Conservation (phyloP, 2,329 filamentous ascomycete genomes). For the Didymella glomerata region DNA sequence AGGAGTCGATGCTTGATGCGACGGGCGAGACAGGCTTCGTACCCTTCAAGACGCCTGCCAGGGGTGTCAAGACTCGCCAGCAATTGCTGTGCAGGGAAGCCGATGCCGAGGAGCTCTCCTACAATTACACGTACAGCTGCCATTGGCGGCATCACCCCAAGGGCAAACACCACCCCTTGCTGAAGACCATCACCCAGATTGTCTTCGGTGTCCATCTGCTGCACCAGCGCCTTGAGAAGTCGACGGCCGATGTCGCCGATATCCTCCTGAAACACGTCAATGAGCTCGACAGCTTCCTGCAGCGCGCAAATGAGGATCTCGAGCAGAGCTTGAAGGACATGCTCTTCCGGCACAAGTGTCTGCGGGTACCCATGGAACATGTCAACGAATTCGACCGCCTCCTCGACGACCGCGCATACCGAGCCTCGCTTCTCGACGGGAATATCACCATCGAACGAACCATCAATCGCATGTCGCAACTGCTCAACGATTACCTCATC, state of each 20-base stretch:
- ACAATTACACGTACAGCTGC: conserved; percentile 75
- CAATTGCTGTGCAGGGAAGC: conserved; percentile 63
- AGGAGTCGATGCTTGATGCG: conserved; percentile 81
- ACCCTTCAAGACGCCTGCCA: conserved; percentile 54
- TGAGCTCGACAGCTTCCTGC: conserved; percentile 90
- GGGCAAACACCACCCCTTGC: conserved; percentile 84
- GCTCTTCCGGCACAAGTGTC: conserved; percentile 71
- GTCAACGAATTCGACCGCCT: conserved; percentile 84
- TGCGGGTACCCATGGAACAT: conserved; percentile 85
- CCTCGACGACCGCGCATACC: conserved; percentile 83
- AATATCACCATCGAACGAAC: conserved; percentile 94
- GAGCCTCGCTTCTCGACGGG: conserved; percentile 80
- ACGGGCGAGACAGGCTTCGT: conserved; percentile 50
- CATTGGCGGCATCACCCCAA: conserved; percentile 78
- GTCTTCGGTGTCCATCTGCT: conserved; percentile 92
- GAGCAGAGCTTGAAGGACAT: conserved; percentile 81
- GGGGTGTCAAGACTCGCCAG: conserved; percentile 46
- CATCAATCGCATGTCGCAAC: conserved; percentile 76
- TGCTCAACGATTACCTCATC: conserved; percentile 78
- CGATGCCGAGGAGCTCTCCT: conserved; percentile 72
- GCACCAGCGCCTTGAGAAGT: conserved; percentile 85
- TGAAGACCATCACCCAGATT: conserved; percentile 91
- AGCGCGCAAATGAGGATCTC: conserved; percentile 85
- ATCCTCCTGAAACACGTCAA: conserved; percentile 94
- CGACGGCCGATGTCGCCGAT: conserved; percentile 83